These are phyloP conservation scores for Calonectria montana DNA, from an alignment of 2,329 filamentous ascomycete species.

Conservation along the genomic window DNA sequence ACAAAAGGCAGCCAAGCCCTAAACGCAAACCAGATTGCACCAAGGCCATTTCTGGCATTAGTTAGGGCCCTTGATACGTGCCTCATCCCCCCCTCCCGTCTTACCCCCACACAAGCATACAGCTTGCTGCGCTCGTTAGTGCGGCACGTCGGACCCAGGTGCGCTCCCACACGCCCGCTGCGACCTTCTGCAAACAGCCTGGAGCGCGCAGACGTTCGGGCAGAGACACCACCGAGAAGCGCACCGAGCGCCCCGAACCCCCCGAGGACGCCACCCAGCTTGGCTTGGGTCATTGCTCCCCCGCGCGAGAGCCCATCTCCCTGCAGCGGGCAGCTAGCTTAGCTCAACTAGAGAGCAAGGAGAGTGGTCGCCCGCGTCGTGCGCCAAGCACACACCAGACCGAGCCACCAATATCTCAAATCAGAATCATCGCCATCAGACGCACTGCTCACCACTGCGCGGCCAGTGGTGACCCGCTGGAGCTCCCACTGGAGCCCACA, in stretches of 20 bases:
- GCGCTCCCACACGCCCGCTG: constrained; percentile 13
- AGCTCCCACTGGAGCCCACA: constrained; percentile 27
- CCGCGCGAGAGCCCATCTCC: constrained; percentile 5
- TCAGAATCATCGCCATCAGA: constrained; percentile 1
- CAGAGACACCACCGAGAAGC: constrained; percentile 26
- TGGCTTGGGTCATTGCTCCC: constrained; percentile 5
- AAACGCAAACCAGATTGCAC: constrained; percentile 6
- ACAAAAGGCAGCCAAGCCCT: constrained; percentile 17
- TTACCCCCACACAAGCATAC: constrained; percentile 11
- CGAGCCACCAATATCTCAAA: constrained; percentile 10
- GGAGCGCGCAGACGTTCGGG: constrained; percentile 12
- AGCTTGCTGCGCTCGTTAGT: constrained; percentile 14
- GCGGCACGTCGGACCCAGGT: constrained; percentile 22
- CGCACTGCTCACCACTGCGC: constrained; percentile 9
- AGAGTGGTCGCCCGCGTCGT: constrained; percentile 5
- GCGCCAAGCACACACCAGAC: not conserved
- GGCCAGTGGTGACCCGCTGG: constrained; percentile 26
- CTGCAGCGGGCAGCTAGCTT: not conserved
- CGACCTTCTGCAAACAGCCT: constrained; percentile 18
- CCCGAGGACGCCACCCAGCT: constrained; percentile 20
- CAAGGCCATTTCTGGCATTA: constrained; percentile 15
- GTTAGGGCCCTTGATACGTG: constrained; percentile 6
- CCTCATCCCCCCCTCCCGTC: constrained; percentile 6
- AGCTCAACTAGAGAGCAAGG: not conserved
- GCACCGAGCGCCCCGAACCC: constrained; percentile 26